These are phyloP conservation scores for Alloteropsis semialata DNA, from an alignment of 176 grass and related monocot genomes.

Conservation along the genomic window DNA sequence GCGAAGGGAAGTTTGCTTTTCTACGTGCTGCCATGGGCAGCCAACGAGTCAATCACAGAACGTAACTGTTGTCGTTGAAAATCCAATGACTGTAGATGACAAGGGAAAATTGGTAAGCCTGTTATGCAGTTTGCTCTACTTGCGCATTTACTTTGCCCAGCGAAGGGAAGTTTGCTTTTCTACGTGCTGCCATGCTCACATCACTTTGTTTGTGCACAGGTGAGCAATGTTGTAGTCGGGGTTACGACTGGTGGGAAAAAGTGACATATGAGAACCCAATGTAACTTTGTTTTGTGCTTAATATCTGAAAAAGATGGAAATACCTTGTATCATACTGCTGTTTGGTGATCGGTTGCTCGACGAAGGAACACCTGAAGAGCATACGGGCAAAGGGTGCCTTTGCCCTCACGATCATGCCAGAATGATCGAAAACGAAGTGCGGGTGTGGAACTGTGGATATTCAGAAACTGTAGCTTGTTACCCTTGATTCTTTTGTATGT, in stretches of 20 bases:
- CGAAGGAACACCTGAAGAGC: not conserved
- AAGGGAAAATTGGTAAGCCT: slow-evolving; percentile 77
- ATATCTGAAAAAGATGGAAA: slow-evolving; percentile 26
- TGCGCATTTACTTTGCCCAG: not conserved
- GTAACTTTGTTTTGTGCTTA: slow-evolving; percentile 29
- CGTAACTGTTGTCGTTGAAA: slow-evolving; percentile 86
- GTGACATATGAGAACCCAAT: slow-evolving; percentile 8
- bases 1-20: not conserved
- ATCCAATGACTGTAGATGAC: slow-evolving; percentile 85
- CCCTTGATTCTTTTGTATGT: slow-evolving; percentile 56
- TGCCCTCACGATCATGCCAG: not conserved
- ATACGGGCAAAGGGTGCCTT: not conserved
- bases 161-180: not conserved
- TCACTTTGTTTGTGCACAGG: slow-evolving; percentile 37
- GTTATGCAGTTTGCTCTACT: not conserved
- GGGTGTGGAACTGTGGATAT: slow-evolving; percentile 28
- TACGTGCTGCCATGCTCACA: not conserved
- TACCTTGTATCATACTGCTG: slow-evolving; percentile 41
- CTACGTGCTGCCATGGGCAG: slow-evolving; percentile 21
- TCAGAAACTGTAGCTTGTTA: slow-evolving; percentile 26
- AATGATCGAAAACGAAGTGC: not conserved
- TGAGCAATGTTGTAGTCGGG: slow-evolving; percentile 74
- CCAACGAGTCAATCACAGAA: slow-evolving; percentile 41
- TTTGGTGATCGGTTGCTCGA: slow-evolving; percentile 22
- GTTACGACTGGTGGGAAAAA: slow-evolving; percentile 57